phyloP scores from a whole-genome alignment of 768 basidiomycete species.

The Mycena alexandri region DNA sequence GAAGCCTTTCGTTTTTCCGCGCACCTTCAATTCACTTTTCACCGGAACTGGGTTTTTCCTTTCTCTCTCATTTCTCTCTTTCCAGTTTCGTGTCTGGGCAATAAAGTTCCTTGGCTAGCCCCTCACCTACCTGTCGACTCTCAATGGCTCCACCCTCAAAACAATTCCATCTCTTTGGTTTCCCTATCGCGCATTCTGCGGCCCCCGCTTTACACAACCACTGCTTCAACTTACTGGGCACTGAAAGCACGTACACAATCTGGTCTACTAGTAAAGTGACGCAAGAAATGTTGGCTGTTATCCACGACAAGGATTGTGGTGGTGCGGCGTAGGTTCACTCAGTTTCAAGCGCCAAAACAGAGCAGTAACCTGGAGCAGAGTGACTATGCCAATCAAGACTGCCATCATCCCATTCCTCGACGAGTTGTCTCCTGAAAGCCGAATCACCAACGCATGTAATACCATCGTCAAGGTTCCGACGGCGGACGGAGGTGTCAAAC shows the following conservation, averaged over 20 bases:
- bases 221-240: constrained; percentile 44
- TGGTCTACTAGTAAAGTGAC: constrained; percentile 52
- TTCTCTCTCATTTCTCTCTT: too few species aligned
- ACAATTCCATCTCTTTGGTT: constrained; percentile 48
- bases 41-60: too few species aligned
- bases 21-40: too few species aligned
- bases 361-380: constrained; percentile 32
- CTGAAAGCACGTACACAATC: constrained; percentile 43
- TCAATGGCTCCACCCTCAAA: constrained; percentile 23
- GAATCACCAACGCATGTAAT: constrained; percentile 49
- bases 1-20: too few species aligned
- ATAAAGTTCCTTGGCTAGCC: too few species aligned
- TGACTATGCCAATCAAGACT: constrained; percentile 54
- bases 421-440: constrained; percentile 48
- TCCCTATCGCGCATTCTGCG: constrained; percentile 51
- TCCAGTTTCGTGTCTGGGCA: too few species aligned
- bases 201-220: constrained; percentile 50
- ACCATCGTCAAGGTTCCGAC: constrained; percentile 52
- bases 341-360: not conserved
- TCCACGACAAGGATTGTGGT: constrained; percentile 45
- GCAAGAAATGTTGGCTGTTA: constrained; percentile 42
- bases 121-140: too few species aligned
- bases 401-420: constrained; percentile 50
- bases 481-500: constrained; percentile 40
- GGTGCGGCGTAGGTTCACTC: constrained; percentile 48